Conservation (phyloP, 441 rosid genomes). For the Adansonia madagascariensis region DNA sequence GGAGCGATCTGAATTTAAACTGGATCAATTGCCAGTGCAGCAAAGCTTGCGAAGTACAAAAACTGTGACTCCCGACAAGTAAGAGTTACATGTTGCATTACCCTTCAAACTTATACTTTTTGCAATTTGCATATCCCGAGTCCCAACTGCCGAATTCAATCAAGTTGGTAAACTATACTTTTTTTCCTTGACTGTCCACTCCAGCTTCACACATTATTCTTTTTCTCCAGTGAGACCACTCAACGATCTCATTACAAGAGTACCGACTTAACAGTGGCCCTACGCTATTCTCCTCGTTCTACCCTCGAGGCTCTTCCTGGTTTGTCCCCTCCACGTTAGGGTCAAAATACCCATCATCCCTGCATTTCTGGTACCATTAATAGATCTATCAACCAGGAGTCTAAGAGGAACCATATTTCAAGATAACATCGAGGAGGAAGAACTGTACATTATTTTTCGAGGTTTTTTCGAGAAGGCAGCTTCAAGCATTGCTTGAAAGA, state of each 20-base stretch:
- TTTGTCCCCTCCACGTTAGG: conserved; percentile 34
- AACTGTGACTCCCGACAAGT: conserved; percentile 60
- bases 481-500: conserved; percentile 7
- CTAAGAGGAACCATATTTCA: conserved; percentile 25
- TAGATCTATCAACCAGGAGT: conserved; percentile 4
- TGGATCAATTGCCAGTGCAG: conserved; percentile 47
- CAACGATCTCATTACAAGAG: conserved; percentile 40
- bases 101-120: neutral
- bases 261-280: conserved; percentile 43
- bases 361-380: conserved; percentile 26
- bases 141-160: conserved; percentile 17
- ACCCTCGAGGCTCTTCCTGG: conserved; percentile 50
- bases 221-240: conserved; percentile 62
- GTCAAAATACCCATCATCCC: conserved; percentile 22
- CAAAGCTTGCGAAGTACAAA: conserved; percentile 37
- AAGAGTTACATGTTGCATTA: conserved; percentile 24
- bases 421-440: conserved; percentile 26
- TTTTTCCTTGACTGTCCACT: conserved; percentile 35
- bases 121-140: neutral
- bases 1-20: conserved; percentile 45
- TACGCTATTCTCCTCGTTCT: conserved; percentile 54
- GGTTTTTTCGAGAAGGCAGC: neutral
- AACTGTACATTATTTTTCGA: conserved; percentile 10
- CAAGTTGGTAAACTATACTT: neutral
- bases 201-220: conserved; percentile 55